Evolutionary conservation across 352 stramenopile species (phyloP).

Genomic region (Globisporangium abappressorium): DNA sequence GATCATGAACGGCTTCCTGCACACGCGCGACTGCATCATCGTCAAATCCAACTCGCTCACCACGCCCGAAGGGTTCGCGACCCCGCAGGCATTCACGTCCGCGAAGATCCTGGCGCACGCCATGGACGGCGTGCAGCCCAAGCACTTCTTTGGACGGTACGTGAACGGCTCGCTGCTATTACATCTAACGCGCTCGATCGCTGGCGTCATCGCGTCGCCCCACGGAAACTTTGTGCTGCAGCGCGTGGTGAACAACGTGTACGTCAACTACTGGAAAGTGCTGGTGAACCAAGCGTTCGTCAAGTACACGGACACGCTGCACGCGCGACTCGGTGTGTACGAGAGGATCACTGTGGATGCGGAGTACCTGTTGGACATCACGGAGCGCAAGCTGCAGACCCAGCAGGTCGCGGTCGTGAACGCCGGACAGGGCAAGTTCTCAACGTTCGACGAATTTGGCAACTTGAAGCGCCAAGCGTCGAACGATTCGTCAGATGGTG

Average conservation of each 20-base stretch:
- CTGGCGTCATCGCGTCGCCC: constrained; percentile 29
- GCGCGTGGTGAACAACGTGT: constrained; percentile 58
- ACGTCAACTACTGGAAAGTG: constrained; percentile 59
- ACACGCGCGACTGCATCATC: constrained; percentile 50
- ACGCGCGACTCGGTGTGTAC: constrained; percentile 58
- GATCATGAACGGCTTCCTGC: constrained; percentile 38
- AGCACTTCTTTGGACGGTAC: constrained; percentile 65
- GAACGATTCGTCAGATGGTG: constrained; percentile 12
- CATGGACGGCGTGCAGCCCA: constrained; percentile 40
- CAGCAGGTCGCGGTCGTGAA: constrained; percentile 52
- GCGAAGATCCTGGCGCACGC: constrained; percentile 56
- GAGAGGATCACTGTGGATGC: constrained; percentile 51
- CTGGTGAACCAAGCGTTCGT: constrained; percentile 50
- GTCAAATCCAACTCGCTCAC: constrained; percentile 55
- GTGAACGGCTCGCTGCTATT: constrained; percentile 52
- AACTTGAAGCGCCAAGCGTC: constrained; percentile 62
- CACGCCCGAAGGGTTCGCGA: constrained; percentile 24
- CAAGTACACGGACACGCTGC: constrained; percentile 59
- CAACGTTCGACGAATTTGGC: constrained; percentile 75
- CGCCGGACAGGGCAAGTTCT: constrained; percentile 58
- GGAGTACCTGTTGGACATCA: constrained; percentile 70
- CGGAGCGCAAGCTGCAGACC: constrained; percentile 59
- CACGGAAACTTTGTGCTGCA: constrained; percentile 47
- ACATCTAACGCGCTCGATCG: constrained; percentile 50
- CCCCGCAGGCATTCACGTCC: constrained; percentile 44